Conservation (phyloP, 768 basidiomycete genomes). For the Boletus vinaceobasis region DNA sequence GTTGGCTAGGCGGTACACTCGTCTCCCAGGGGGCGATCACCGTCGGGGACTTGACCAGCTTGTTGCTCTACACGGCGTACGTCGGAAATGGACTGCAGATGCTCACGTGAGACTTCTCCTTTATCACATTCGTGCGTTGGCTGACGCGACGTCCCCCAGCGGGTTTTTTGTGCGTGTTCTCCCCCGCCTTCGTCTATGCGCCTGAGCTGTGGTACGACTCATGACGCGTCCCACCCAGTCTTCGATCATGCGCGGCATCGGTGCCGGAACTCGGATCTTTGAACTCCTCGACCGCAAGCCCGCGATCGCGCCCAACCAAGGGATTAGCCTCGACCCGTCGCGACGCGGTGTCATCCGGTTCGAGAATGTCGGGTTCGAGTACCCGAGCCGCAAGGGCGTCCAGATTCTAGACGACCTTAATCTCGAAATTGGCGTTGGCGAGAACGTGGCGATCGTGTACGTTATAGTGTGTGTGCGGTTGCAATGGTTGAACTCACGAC, state of each 20-base stretch:
- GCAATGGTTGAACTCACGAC: neutral
- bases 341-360: constrained; percentile 74
- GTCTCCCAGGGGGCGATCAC: constrained; percentile 86
- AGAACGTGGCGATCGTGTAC: constrained; percentile 89
- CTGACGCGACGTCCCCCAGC: constrained; percentile 19
- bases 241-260: constrained; percentile 95
- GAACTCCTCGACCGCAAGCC: constrained; percentile 83
- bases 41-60: constrained; percentile 86
- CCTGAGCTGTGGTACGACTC: neutral
- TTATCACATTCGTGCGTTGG: neutral
- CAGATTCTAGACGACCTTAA: constrained; percentile 81
- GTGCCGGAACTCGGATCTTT: constrained; percentile 91
- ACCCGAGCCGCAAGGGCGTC: constrained; percentile 80
- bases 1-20: constrained; percentile 71
- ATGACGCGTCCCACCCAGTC: constrained; percentile 44
- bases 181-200: neutral
- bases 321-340: constrained; percentile 51
- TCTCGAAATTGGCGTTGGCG: constrained; percentile 76
- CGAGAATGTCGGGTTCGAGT: constrained; percentile 82
- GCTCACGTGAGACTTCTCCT: constrained; percentile 55
- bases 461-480: constrained; percentile 29
- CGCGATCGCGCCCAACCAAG: constrained; percentile 62
- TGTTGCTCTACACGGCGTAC: constrained; percentile 88
- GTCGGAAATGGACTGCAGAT: constrained; percentile 78
- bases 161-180: constrained; percentile 37